A percentile compares a stretch with the other conserved stretches of the same genome.
phyloP scores from a whole-genome alignment of 441 rosid species.

The Hypseocharis bilobata region DNA sequence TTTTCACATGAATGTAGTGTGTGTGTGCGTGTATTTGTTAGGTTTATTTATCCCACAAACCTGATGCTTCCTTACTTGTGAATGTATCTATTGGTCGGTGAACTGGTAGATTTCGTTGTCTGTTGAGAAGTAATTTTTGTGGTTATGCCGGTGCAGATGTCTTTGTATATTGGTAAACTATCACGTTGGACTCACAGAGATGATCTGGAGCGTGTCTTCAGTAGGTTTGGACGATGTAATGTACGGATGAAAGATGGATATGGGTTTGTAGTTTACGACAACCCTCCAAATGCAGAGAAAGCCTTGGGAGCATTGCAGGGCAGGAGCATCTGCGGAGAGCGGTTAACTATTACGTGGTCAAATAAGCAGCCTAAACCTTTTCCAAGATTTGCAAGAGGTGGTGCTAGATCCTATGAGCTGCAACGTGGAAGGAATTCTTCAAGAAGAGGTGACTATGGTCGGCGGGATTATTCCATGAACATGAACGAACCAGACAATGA shows the following conservation, averaged over 20 bases:
- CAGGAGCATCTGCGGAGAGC: constrained; percentile 36
- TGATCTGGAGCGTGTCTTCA: constrained; percentile 37
- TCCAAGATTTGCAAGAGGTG: constrained; percentile 22
- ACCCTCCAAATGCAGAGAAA: constrained; percentile 37
- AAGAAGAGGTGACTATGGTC: constrained; percentile 18
- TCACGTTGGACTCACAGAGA: constrained; percentile 28
- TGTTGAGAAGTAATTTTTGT: not conserved
- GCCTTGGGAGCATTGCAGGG: constrained; percentile 37
- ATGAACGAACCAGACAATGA: constrained; percentile 16
- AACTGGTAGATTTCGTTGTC: not conserved
- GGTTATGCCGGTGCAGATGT: constrained; percentile 31
- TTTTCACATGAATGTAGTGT: too few species aligned
- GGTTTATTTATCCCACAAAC: too few species aligned
- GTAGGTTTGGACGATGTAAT: constrained; percentile 37
- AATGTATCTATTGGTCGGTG: too few species aligned
- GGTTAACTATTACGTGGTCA: constrained; percentile 41
- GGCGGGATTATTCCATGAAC: constrained; percentile 15
- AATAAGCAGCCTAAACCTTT: constrained; percentile 37
- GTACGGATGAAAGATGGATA: constrained; percentile 38
- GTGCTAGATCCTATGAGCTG: constrained; percentile 19
- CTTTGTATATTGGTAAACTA: constrained; percentile 38
- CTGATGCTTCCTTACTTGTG: too few species aligned
- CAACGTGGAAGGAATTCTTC: constrained; percentile 16
- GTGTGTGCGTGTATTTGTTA: too few species aligned
- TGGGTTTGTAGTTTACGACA: constrained; percentile 45